Base-by-base conservation (phyloP, 1,139 yeast species). In the Diutina rugosa region DNA sequence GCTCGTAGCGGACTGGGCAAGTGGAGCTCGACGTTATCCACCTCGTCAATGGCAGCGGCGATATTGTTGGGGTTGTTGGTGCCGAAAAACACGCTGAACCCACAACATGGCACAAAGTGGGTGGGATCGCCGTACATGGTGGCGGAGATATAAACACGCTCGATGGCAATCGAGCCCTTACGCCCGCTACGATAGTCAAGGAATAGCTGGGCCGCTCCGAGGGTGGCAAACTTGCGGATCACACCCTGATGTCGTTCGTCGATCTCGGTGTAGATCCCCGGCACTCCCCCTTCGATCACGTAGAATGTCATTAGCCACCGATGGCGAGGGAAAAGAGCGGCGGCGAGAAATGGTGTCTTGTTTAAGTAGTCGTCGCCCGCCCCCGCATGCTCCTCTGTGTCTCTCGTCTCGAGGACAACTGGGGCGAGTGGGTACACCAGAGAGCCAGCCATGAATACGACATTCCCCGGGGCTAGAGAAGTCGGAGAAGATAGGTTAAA, bases 91-190 rank as follows among this genome's bases (percentile, higher is more conserved):
- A 49, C 44, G n/a, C 44, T 12, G 14, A 49, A 49, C 21, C 53
- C 53, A 30, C 44, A 32, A 14, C 53, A 49, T 44, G 53, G 53
- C 28, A 49, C 53, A 32, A 49, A 49, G n/a, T 49, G 21, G 41
- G 41, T 32, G 44, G 44, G 41, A 28, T 49, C 53, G 12, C 53
- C 53, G 32, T 29, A 49, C 41, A 18, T 30, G 14, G 41, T 30
- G n/a, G 53, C 53, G n/a, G 41, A 16, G 6, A 49, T 16, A 18
- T 49, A 49, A 14, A 49, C 53, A 8, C 53, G 53, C 16, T 49
- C 53, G 16, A 49, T 49, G 53, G 53, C 44, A 16, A 49, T 32
- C 41, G 41, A 16, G 26, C 53, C 53, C 18, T 32, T n/a, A 14
- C 32, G 53, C 21, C 53, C 53, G 32, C 53, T n/a, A 7, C 44